phyloP scores from a whole-genome alignment of 2,329 filamentous ascomycete species.

The Microsporum ferrugineum region DNA sequence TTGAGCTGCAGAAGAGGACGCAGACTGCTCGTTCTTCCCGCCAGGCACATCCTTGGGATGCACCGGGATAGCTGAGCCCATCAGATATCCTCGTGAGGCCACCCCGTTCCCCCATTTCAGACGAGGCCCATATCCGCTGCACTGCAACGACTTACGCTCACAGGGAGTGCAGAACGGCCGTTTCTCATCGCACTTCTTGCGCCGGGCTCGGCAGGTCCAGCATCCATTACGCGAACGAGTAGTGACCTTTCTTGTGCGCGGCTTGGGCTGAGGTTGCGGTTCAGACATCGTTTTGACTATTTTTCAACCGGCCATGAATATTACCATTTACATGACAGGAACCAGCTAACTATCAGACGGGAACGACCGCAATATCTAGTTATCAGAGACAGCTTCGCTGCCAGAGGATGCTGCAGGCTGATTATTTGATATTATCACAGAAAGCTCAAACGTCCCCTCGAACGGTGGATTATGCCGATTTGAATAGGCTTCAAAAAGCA shows the following conservation, averaged over 20 bases:
- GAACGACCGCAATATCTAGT: neutral
- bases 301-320: too few relatives aligned
- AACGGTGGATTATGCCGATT: neutral
- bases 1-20: neutral
- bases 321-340: too few relatives aligned
- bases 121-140: constrained; percentile 11
- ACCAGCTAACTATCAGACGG: neutral
- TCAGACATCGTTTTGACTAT: neutral
- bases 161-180: constrained; percentile 11
- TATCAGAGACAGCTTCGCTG: neutral
- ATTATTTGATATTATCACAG: neutral
- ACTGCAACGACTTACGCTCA: constrained; percentile 9
- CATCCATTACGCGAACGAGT: constrained; percentile 13
- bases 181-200: constrained; percentile 14
- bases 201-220: constrained; percentile 13
- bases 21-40: neutral
- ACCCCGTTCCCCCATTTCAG: constrained; percentile 14
- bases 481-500: neutral
- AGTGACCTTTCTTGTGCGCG: constrained; percentile 2
- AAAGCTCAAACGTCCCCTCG: neutral
- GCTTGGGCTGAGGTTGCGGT: neutral
- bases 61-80: constrained; percentile 8
- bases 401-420: neutral
- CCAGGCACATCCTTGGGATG: neutral
- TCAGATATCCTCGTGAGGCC: constrained; percentile 11